Percentiles rank a stretch among this genome's conserved stretches.
These are phyloP conservation scores for Colletotrichum lindemuthianum DNA, from an alignment of 2,329 filamentous ascomycete species.

Conservation along the genomic window DNA sequence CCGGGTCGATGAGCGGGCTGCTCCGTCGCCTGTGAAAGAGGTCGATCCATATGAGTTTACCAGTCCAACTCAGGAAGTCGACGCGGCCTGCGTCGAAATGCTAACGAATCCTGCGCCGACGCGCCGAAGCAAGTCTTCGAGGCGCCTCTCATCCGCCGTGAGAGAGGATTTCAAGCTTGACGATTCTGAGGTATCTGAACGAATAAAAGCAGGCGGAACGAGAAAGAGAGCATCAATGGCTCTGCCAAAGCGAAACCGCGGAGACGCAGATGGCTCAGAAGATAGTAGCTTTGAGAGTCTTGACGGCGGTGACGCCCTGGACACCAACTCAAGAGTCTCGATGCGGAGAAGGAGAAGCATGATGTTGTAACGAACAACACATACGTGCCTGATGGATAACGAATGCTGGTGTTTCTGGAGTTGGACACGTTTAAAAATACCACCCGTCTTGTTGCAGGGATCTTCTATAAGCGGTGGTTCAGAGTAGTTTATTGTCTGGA, in stretches of 20 bases:
- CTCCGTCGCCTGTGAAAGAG: conserved; percentile 3
- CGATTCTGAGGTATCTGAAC: conserved; percentile 41
- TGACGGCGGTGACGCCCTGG: conserved; percentile 17
- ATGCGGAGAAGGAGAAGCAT: conserved; percentile 66
- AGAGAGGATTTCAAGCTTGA: conserved; percentile 48
- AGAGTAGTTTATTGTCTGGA: conserved; percentile 18
- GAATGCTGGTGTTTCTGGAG: conserved; percentile 35
- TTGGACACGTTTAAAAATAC: conserved; percentile 30
- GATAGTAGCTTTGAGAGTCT: conserved; percentile 44
- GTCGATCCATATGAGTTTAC: conserved; percentile 67
- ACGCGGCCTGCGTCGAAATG: conserved; percentile 34
- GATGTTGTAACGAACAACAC: conserved; percentile 60
- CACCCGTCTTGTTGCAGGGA: conserved; percentile 26
- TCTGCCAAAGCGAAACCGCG: conserved; percentile 46
- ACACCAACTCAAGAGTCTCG: conserved; percentile 42
- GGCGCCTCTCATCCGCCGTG: conserved; percentile 52
- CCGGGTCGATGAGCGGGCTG: background rate
- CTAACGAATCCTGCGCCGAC: conserved; percentile 42
- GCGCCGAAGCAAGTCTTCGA: conserved; percentile 48
- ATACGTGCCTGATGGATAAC: conserved; percentile 14
- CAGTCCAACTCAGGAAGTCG: conserved; percentile 54
- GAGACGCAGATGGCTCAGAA: conserved; percentile 40
- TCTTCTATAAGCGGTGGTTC: conserved; percentile 16
- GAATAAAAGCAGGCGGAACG: conserved; percentile 37
- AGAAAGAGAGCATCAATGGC: conserved; percentile 57